Evolutionary conservation across 2,329 filamentous ascomycete genomes (phyloP), one percentile per base, ranked within the genome.

Genomic region (Microdochium bolleyi): DNA sequence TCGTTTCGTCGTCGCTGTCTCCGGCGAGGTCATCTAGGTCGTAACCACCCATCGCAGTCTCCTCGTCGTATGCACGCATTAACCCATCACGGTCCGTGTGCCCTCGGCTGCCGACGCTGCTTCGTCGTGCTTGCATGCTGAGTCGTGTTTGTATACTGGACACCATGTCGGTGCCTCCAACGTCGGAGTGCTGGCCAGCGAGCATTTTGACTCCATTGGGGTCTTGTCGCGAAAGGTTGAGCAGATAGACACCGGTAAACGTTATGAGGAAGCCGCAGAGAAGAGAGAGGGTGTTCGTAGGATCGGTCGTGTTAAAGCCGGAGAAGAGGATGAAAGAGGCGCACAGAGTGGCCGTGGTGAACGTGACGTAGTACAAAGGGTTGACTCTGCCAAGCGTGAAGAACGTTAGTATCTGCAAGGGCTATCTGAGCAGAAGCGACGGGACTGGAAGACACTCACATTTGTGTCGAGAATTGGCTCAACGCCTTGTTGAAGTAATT

Each of bases 401-500:
- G 73, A 57, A 72, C 9, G 19, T 46, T 22, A 46, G 41, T 22
- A 46, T 19, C 3, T 11, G 9, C 14, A 11, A 46, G 41, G 41
- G 25, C 4, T 5, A 38, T 9, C 34, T 19, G 21, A 51, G 24
- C 22, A 22, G 48, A 14, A 11, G 19, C 2, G 27, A n/a, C 19
- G n/a, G n/a, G 32, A 16, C 13, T 2, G 44, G 32, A n/a, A 16
- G 21, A 9, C 19, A 76, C 88, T 68, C 80, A 96, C 92, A 99
- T 95, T 62, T 95, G 96, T 30, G 94, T 96, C 27, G 89, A 92
- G 72, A 97, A 99, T 64, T 95, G 91, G 70, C 90, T 95, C 55
- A 99, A 75, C 8, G 94, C 94, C 72, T 99, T 99, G 78, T 99
- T 99, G 73, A 99, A 96, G 72, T 99, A 99, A 72, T 99, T 99